phyloP scores from a whole-genome alignment of 306 rosid species.

The Prunus davidiana region DNA sequence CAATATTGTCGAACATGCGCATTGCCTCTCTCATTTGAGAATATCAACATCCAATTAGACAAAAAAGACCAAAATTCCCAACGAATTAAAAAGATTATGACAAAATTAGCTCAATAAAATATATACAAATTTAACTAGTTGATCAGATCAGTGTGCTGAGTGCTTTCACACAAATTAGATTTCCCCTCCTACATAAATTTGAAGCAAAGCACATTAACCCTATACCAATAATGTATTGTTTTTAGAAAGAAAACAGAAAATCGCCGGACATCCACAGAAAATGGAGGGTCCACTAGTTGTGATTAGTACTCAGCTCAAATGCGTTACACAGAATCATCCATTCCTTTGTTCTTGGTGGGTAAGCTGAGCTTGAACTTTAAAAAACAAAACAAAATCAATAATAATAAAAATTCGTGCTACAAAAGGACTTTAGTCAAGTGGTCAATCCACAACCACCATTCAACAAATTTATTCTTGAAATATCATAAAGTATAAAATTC shows the following conservation, averaged over 20 bases:
- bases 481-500: conserved; percentile 1
- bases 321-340: conserved; percentile 25
- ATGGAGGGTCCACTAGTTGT: conserved; percentile 29
- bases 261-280: conserved; percentile 12
- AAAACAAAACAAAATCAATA: not conserved
- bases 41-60: too few relatives aligned
- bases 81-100: too few relatives aligned
- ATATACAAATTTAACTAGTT: too few relatives aligned
- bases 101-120: too few relatives aligned
- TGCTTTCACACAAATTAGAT: too few relatives aligned
- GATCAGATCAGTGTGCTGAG: too few relatives aligned
- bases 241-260: not conserved
- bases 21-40: not conserved
- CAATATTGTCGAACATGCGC: not conserved
- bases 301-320: conserved; percentile 3
- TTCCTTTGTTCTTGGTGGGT: conserved; percentile 28
- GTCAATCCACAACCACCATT: conserved; percentile 45
- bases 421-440: conserved; percentile 23
- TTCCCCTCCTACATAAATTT: too few relatives aligned
- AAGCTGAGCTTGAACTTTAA: conserved; percentile 8
- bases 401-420: not conserved
- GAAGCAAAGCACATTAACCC: too few relatives aligned
- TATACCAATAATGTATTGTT: not conserved
- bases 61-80: too few relatives aligned
- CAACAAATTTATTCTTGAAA: not conserved